phyloP scores from a whole-genome alignment of 257 asterid genomes.

The Jacaranda copaia region DNA sequence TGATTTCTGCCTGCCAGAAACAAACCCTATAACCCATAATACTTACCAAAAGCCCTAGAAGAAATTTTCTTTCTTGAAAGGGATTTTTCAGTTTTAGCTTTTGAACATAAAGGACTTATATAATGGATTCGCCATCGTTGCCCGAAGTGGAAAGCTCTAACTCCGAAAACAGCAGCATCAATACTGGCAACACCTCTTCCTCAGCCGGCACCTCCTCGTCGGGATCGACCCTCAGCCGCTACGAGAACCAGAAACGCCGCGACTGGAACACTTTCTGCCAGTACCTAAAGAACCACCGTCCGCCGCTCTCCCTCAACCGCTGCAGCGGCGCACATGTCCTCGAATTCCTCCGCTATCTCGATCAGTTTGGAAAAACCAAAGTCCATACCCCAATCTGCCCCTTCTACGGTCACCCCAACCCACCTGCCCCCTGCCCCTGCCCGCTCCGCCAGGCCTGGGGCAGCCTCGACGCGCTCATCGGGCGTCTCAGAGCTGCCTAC shows the following conservation, averaged over 20 bases:
- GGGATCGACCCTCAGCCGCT: conserved; percentile 42
- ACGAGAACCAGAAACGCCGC: conserved; percentile 57
- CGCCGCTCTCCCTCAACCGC: conserved; percentile 52
- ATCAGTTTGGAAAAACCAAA: conserved; percentile 55
- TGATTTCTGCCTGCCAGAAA: background rate
- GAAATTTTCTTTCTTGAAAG: too few relatives aligned
- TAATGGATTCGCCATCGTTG: conserved; percentile 33
- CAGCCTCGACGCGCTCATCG: conserved; percentile 61
- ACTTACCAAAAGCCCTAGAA: too few relatives aligned
- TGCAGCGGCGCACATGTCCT: conserved; percentile 62
- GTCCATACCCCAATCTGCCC: conserved; percentile 53
- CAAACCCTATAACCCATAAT: conserved; percentile 38
- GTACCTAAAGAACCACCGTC: conserved; percentile 56
- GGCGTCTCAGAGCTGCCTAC: conserved; percentile 57
- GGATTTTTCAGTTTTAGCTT: background rate
- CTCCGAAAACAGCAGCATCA: conserved; percentile 27
- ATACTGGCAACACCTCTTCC: background rate
- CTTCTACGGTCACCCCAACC: conserved; percentile 55
- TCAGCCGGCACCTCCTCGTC: conserved; percentile 27
- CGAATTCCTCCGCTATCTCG: conserved; percentile 57
- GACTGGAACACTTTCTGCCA: conserved; percentile 59
- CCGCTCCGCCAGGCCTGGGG: conserved; percentile 70
- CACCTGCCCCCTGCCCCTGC: conserved; percentile 60
- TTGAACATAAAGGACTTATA: background rate
- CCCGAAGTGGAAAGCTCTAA: conserved; percentile 39